Base-by-base conservation (phyloP, 441 rosid species). In the Cnidoscolus chayamansa region DNA sequence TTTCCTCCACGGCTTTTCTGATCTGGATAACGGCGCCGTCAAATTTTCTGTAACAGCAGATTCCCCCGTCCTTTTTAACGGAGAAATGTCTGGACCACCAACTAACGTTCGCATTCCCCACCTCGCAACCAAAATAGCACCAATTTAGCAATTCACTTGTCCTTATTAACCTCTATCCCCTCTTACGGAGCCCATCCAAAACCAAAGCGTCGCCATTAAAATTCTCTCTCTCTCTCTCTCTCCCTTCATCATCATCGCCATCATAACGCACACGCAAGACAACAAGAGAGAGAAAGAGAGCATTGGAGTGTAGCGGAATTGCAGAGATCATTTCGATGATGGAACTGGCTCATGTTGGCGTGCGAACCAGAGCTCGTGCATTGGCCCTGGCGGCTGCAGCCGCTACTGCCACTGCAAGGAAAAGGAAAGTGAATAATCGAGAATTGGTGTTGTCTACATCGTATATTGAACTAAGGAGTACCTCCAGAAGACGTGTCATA, bases 1-100 rank as follows among this genome's bases (percentile, higher is more conserved):
- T 59, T 74, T 77, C 43, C 66, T 2, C 60, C 43, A 35, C 67
- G 48, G 57, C 47, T 79, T 58, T 7, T 48, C 51, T 62, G 55
- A 75, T 76, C 73, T 17, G 31, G 35, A 82, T 81, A 86, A 91
- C 89, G 90, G 92, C 93, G 95, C 95, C 97, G 95, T 91, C 97
- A 85, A 79, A 74, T 71, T 74, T 71, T 76, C 86, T 87, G 85
- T 88, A 74, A 68, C 80, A 77, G 79, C 78, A 78, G 81, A 89
- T 84, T 25, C 81, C 90, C 40, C 89, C 87, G 83, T 88, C 86
- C 65, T 73, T 74, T 77, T 78, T 80, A 80, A 77, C 77, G 74
- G 82, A 80, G 74, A 81, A 80, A 67, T 9, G 3, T 80, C 63
- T 82, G 92, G 86, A 86, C 85, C 92, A 84, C 88, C 72, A n/a